Evolutionary conservation across 1,284 basidiomycete genomes (phyloP).

Genomic region (Puccinia horiana): DNA sequence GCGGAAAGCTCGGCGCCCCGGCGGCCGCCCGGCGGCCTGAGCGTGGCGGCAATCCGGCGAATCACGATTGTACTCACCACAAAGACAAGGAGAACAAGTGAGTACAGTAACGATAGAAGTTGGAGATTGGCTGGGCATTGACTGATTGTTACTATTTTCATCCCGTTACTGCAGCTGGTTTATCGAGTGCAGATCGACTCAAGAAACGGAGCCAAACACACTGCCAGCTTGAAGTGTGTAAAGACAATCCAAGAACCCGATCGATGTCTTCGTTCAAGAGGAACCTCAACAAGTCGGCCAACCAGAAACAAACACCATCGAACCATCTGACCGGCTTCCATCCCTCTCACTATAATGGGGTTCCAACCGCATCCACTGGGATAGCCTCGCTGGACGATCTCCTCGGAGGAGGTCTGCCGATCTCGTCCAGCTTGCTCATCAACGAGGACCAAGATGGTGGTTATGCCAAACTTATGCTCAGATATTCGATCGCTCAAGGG

Average conservation of each 20-base stretch:
- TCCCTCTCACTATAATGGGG: conserved; percentile 44
- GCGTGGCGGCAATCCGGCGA: no score
- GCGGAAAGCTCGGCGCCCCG: no score
- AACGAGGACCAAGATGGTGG: conserved; percentile 79
- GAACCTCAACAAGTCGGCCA: conserved; percentile 14
- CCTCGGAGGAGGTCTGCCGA: conserved; percentile 85
- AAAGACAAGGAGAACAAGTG: no score
- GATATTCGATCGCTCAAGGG: conserved; percentile 85
- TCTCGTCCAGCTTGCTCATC: conserved; percentile 73
- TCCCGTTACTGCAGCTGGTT: no score
- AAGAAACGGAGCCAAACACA: background rate
- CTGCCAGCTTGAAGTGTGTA: background rate
- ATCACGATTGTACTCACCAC: no score
- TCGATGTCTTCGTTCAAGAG: conserved; percentile 47
- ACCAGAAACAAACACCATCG: background rate
- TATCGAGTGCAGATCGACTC: no score
- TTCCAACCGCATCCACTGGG: conserved; percentile 68
- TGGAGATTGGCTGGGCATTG: no score
- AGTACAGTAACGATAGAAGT: no score
- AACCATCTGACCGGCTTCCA: conserved; percentile 29
- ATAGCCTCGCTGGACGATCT: conserved; percentile 94
- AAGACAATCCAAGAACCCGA: background rate
- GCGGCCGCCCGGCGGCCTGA: no score
- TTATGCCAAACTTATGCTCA: conserved; percentile 80
- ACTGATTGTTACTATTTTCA: no score